phyloP scores from a whole-genome alignment of 2,329 filamentous ascomycete genomes.

The Cordyceps farinosa region DNA sequence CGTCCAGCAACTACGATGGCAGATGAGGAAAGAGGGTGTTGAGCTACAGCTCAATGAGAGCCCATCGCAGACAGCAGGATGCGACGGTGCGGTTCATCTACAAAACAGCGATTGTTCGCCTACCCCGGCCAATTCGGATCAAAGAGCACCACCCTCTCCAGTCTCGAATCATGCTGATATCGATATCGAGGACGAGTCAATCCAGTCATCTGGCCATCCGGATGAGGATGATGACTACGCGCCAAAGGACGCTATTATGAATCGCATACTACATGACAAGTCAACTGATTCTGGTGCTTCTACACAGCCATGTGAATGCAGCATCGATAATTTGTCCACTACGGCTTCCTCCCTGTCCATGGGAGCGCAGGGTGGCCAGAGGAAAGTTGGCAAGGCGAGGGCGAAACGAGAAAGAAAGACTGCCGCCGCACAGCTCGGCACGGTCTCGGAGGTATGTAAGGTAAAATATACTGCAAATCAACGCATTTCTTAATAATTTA shows the following conservation, averaged over 20 bases:
- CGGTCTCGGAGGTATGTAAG: constrained; percentile 30
- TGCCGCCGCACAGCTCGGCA: constrained; percentile 34
- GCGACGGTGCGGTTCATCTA: neutral
- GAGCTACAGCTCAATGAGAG: constrained; percentile 46
- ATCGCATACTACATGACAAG: constrained; percentile 31
- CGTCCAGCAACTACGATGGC: constrained; percentile 70
- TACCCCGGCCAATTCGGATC: neutral
- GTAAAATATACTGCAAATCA: neutral
- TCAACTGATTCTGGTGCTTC: neutral
- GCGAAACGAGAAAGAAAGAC: constrained; percentile 48
- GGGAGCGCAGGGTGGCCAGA: constrained; percentile 25
- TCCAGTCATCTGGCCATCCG: neutral
- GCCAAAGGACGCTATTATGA: constrained; percentile 41
- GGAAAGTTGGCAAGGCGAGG: constrained; percentile 50
- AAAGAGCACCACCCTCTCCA: neutral
- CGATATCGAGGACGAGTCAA: neutral
- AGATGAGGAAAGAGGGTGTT: constrained; percentile 79
- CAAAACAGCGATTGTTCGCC: neutral
- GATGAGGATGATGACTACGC: constrained; percentile 43
- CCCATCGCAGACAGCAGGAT: neutral
- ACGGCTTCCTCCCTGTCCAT: constrained; percentile 27
- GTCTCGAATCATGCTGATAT: too few relatives aligned
- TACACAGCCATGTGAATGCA: neutral
- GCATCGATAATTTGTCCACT: constrained; percentile 18
- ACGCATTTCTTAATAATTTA: neutral